phyloP scores from a whole-genome alignment of 2,329 filamentous ascomycete genomes.

The Scytalidium lignicola region DNA sequence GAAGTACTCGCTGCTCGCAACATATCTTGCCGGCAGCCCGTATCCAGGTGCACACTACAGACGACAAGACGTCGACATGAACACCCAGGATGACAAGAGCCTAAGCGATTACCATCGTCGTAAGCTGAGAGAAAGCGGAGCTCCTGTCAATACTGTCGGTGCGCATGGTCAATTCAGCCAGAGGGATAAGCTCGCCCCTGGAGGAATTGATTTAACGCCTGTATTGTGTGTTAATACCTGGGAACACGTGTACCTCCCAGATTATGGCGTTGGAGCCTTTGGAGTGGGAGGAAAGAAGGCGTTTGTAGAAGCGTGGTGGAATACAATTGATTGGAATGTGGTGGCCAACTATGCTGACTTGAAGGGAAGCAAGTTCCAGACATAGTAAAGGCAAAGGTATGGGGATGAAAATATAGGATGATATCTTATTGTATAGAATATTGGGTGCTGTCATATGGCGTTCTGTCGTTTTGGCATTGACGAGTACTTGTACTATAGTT shows the following conservation, averaged over 20 bases:
- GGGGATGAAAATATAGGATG: not conserved
- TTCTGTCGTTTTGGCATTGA: constrained; percentile 13
- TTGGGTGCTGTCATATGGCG: constrained; percentile 6
- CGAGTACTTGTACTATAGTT: constrained; percentile 19
- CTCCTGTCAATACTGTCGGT: constrained; percentile 28
- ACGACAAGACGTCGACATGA: constrained; percentile 61
- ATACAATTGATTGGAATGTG: constrained; percentile 75
- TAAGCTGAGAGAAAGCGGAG: constrained; percentile 26
- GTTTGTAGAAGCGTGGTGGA: constrained; percentile 83
- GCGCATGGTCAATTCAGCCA: constrained; percentile 22
- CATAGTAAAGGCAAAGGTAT: not conserved
- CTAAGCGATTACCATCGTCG: constrained; percentile 34
- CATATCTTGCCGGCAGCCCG: constrained; percentile 87
- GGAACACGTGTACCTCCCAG: constrained; percentile 87
- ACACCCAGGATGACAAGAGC: constrained; percentile 44
- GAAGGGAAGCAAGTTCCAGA: not conserved
- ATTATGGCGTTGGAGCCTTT: constrained; percentile 58
- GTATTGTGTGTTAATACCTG: constrained; percentile 92
- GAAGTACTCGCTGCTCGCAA: constrained; percentile 67
- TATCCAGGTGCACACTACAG: constrained; percentile 82
- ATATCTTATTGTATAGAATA: constrained; percentile 15
- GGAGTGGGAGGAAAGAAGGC: constrained; percentile 67
- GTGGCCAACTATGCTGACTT: constrained; percentile 42
- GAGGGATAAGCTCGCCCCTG: constrained; percentile 47
- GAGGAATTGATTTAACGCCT: constrained; percentile 65